A percentile compares a stretch with the other conserved stretches of the same genome.
phyloP scores from a whole-genome alignment of 192 early-diverging fungal genomes.

The Podila clonocystis region DNA sequence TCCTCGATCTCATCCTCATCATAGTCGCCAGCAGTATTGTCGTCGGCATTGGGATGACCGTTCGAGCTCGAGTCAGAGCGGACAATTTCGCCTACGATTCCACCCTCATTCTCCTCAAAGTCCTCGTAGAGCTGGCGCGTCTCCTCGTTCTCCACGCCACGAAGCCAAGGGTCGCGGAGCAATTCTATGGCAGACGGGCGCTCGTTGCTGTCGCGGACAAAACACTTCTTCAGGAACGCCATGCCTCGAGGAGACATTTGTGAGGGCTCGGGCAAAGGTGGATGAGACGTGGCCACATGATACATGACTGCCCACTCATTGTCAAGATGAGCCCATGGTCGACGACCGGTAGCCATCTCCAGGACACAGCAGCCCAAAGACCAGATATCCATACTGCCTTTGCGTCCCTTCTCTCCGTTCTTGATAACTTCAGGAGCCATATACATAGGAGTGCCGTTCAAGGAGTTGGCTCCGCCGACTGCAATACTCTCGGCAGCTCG shows the following conservation, averaged over 20 bases:
- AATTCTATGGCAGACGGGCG: slow-evolving; percentile 83
- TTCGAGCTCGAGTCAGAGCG: slow-evolving; percentile 16
- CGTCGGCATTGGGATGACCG: neutral
- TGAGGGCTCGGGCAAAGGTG: slow-evolving; percentile 77
- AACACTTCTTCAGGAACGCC: slow-evolving; percentile 82
- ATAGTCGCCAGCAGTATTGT: neutral
- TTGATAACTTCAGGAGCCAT: slow-evolving; percentile 88
- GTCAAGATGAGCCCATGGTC: slow-evolving; percentile 89
- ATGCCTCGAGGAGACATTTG: slow-evolving; percentile 75
- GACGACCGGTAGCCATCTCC: slow-evolving; percentile 91
- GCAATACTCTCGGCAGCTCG: slow-evolving; percentile 37
- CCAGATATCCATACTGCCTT: slow-evolving; percentile 94
- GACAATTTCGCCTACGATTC: neutral
- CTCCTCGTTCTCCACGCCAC: slow-evolving; percentile 47
- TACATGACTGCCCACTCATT: slow-evolving; percentile 98
- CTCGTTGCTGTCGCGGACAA: slow-evolving; percentile 72
- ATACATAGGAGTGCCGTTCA: slow-evolving; percentile 72
- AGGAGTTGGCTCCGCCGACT: slow-evolving; percentile 65
- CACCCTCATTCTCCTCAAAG: slow-evolving; percentile 4
- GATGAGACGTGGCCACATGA: slow-evolving; percentile 81
- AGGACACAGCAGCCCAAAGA: slow-evolving; percentile 90
- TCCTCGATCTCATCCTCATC: neutral
- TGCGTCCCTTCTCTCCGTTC: slow-evolving; percentile 75
- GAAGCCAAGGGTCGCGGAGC: slow-evolving; percentile 78
- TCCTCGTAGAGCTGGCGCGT: slow-evolving; percentile 11